These are phyloP conservation scores for Saxispiralis lemnorum DNA, from an alignment of 495 filamentous ascomycete genomes.

Conservation along the genomic window DNA sequence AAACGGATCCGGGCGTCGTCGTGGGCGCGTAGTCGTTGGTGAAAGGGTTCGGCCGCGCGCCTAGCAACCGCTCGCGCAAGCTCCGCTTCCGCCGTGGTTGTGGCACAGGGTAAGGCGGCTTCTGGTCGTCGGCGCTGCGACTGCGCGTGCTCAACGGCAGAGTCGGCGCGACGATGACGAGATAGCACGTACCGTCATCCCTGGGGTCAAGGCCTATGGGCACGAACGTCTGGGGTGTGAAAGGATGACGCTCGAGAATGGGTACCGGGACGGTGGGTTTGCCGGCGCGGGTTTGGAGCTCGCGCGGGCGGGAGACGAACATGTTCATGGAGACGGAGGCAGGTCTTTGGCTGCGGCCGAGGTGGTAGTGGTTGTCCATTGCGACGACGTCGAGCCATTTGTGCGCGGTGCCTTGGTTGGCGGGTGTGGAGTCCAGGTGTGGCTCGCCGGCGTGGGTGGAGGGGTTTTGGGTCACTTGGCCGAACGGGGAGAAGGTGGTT, in stretches of 20 bases:
- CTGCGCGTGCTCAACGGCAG: slow-evolving; percentile 14
- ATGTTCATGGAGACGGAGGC: slow-evolving; percentile 57
- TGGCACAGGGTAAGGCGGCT: slow-evolving; percentile 27
- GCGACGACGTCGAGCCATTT: slow-evolving; percentile 69
- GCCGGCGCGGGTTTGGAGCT: slow-evolving; percentile 20
- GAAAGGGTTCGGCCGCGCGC: slow-evolving; percentile 25
- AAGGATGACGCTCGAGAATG: slow-evolving; percentile 85
- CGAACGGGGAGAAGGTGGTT: slow-evolving; percentile 58
- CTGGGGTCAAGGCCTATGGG: slow-evolving; percentile 43
- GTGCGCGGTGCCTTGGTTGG: slow-evolving; percentile 77
- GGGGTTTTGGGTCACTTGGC: slow-evolving; percentile 57
- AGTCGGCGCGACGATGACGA: slow-evolving; percentile 84
- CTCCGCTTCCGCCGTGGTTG: slow-evolving; percentile 21
- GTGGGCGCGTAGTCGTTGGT: slow-evolving; percentile 20
- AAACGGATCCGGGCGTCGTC: slow-evolving; percentile 7
- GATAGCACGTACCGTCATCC: slow-evolving; percentile 31
- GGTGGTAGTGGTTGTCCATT: slow-evolving; percentile 46
- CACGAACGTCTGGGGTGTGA: slow-evolving; percentile 80
- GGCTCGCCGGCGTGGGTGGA: slow-evolving; percentile 23
- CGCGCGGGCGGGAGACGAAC: slow-evolving; percentile 69
- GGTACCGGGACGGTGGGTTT: slow-evolving; percentile 41
- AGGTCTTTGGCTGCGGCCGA: slow-evolving; percentile 43
- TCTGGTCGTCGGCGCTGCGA: not conserved
- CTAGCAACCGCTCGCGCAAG: slow-evolving; percentile 19
- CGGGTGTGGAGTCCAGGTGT: slow-evolving; percentile 24